These are phyloP conservation scores for Didymella segeticola DNA, from an alignment of 2,329 filamentous ascomycete genomes.

Conservation along the genomic window DNA sequence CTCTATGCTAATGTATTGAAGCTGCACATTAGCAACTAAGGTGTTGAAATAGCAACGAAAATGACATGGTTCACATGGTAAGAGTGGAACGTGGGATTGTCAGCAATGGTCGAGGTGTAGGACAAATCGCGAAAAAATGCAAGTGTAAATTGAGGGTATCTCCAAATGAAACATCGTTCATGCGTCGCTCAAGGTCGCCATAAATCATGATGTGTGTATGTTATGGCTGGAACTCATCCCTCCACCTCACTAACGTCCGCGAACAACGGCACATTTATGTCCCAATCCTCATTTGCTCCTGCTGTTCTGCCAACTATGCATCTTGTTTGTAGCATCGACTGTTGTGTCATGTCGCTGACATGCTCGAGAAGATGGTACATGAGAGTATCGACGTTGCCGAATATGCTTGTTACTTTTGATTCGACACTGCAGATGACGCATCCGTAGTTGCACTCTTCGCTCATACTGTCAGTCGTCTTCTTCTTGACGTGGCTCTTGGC, in stretches of 20 bases:
- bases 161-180: background rate
- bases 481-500: conserved; percentile 45
- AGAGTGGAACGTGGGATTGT: no score
- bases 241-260: conserved; percentile 20
- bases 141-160: background rate
- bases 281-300: conserved; percentile 43
- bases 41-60: no score
- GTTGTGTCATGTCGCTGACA: conserved; percentile 37
- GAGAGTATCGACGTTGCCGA: conserved; percentile 48
- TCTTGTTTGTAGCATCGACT: conserved; percentile 37
- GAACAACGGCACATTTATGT: conserved; percentile 46
- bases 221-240: background rate
- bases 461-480: conserved; percentile 13
- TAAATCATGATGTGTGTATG: no score
- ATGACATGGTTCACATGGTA: no score
- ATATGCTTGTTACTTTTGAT: conserved; percentile 42
- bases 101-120: background rate
- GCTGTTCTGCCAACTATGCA: conserved; percentile 48
- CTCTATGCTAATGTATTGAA: no score
- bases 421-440: conserved; percentile 47
- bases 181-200: background rate
- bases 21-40: no score
- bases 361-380: conserved; percentile 51
- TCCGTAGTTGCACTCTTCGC: conserved; percentile 40
- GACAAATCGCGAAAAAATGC: background rate